Conservation (phyloP, 179 eudicot genomes). For the Corrigiola litoralis region DNA sequence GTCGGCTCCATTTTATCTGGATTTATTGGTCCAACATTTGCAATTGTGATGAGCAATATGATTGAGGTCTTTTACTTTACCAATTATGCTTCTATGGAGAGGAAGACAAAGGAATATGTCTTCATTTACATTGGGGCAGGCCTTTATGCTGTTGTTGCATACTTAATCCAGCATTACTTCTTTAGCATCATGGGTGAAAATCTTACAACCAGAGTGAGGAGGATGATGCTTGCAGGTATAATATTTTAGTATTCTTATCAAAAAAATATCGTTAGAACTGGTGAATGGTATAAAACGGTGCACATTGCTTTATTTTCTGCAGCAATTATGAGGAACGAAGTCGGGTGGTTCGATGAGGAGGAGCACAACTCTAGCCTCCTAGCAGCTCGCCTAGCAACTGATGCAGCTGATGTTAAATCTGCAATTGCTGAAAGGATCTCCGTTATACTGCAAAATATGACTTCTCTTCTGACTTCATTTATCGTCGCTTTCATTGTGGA, state of each 20-base stretch:
- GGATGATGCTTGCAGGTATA: slow-evolving; percentile 99
- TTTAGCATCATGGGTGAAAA: slow-evolving; percentile 99
- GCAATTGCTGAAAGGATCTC: slow-evolving; percentile 99
- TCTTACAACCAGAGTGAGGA: slow-evolving; percentile 91
- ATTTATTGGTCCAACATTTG: slow-evolving; percentile 95
- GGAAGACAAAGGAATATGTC: slow-evolving; percentile 92
- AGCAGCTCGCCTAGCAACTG: slow-evolving; percentile 90
- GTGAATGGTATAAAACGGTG: too few species aligned
- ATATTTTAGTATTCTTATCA: not conserved
- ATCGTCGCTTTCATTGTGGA: slow-evolving; percentile 96
- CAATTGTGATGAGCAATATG: slow-evolving; percentile 99
- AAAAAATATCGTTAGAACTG: too few species aligned
- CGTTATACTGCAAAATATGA: slow-evolving; percentile 93
- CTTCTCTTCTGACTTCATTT: slow-evolving; percentile 95
- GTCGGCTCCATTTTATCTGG: slow-evolving; percentile 91
- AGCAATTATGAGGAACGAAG: slow-evolving; percentile 97
- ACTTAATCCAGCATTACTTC: slow-evolving; percentile 96
- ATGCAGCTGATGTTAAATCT: slow-evolving; percentile 96
- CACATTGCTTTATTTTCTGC: not conserved
- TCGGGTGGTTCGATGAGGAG: slow-evolving; percentile 99
- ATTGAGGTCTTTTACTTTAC: slow-evolving; percentile 90
- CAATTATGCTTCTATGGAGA: slow-evolving; percentile 78
- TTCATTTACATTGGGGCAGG: slow-evolving; percentile 97
- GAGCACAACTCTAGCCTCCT: slow-evolving; percentile 97
- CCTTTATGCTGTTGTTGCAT: slow-evolving; percentile 88